A percentile compares a stretch with the other conserved stretches of the same genome.
Conservation (phyloP, 2,329 filamentous ascomycete species). For the Cladosporium phlei region DNA sequence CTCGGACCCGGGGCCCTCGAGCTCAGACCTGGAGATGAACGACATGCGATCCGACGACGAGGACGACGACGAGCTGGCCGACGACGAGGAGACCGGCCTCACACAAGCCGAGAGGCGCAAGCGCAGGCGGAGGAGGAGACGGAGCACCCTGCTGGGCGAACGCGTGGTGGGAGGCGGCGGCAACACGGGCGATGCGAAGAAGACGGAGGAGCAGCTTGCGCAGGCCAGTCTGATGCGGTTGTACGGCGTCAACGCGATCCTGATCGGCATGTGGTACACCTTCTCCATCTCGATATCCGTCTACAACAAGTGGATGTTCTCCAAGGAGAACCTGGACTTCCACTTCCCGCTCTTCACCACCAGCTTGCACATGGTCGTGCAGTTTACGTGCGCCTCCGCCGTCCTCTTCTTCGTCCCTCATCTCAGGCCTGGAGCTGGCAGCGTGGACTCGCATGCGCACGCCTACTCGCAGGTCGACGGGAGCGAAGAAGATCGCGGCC, state of each 20-base stretch:
- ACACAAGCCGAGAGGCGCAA: conserved; percentile 66
- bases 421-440: conserved; percentile 58
- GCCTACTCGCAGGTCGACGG: conserved; percentile 18
- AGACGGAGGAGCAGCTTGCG: conserved; percentile 66
- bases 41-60: conserved; percentile 54
- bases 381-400: conserved; percentile 72
- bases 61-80: conserved; percentile 60
- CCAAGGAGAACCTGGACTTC: conserved; percentile 77
- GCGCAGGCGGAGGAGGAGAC: conserved; percentile 57
- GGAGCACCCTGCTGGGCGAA: conserved; percentile 65
- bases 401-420: conserved; percentile 80
- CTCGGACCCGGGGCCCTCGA: conserved; percentile 25
- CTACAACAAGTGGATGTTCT: conserved; percentile 99
- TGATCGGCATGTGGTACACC: conserved; percentile 82
- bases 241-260: conserved; percentile 66
- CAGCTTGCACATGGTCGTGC: conserved; percentile 90
- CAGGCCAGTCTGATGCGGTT: conserved; percentile 67
- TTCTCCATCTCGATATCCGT: conserved; percentile 93
- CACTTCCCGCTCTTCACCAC: conserved; percentile 94
- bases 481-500: conserved; percentile 4
- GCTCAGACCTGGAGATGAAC: conserved; percentile 53
- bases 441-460: conserved; percentile 1
- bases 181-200: conserved; percentile 43
- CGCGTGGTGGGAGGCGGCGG: conserved; percentile 59
- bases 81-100: conserved; percentile 86